phyloP scores from a whole-genome alignment of 257 asterid species.

The Rehmannia glutinosa region DNA sequence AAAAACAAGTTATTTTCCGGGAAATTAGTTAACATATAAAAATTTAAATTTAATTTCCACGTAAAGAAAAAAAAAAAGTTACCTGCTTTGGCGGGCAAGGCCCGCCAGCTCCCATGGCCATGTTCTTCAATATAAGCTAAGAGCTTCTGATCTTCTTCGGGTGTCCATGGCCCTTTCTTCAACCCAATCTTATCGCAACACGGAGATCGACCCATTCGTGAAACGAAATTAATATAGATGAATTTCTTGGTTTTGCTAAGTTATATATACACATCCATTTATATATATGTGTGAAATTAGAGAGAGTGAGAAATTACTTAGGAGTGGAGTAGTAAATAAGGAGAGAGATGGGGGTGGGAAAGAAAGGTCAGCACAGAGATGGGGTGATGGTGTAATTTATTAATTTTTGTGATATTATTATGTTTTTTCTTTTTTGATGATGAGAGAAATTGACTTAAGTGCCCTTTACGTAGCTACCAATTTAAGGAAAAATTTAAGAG shows the following conservation, averaged over 20 bases:
- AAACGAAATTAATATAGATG: neutral
- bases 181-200: conserved; percentile 83
- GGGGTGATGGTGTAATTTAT: conserved; percentile 43
- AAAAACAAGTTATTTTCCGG: neutral
- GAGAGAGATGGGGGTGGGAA: conserved; percentile 25
- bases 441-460: neutral
- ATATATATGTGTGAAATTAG: neutral
- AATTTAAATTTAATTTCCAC: neutral
- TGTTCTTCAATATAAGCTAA: conserved; percentile 79
- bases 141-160: conserved; percentile 90
- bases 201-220: conserved; percentile 81
- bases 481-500: conserved; percentile 22
- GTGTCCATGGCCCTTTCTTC: conserved; percentile 96
- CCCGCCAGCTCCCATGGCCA: conserved; percentile 98
- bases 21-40: neutral
- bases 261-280: neutral
- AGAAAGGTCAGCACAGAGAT: conserved; percentile 59
- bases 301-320: neutral
- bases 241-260: neutral
- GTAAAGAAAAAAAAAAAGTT: neutral
- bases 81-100: conserved; percentile 89
- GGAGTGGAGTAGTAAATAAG: conserved; percentile 19
- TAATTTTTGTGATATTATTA: neutral
- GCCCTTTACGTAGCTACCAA: conserved; percentile 11
- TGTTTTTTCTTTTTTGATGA: neutral